Percentiles rank a stretch among this genome's conserved stretches.
Evolutionary conservation across 2,329 filamentous ascomycete genomes (phyloP).

Genomic region (Macroventuria anomochaeta): DNA sequence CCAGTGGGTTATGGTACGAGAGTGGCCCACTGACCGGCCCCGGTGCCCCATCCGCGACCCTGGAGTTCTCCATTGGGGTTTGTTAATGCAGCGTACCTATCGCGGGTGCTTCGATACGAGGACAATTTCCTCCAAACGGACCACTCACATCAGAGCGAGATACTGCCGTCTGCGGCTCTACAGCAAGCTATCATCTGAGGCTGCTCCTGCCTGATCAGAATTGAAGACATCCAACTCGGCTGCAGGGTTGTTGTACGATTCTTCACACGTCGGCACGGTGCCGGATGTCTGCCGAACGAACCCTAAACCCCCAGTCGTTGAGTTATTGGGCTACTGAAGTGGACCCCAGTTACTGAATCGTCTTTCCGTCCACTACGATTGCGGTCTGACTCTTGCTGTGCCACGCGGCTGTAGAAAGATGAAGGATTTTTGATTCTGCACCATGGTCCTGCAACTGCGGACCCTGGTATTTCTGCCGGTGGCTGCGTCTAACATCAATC

Average conservation of each 20-base stretch:
- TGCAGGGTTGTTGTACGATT: slow-evolving; percentile 3
- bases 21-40: slow-evolving; percentile 7
- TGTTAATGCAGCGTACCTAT: slow-evolving; percentile 1
- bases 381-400: slow-evolving; percentile 3
- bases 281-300: slow-evolving; percentile 10
- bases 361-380: background rate
- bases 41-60: slow-evolving; percentile 15
- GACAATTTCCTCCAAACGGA: slow-evolving; percentile 4
- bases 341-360: slow-evolving; percentile 1
- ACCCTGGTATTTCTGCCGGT: slow-evolving; percentile 6
- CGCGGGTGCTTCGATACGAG: slow-evolving; percentile 8
- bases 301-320: background rate
- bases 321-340: background rate
- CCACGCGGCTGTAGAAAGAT: background rate
- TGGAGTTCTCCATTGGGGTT: slow-evolving; percentile 14
- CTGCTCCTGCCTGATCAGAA: slow-evolving; percentile 7
- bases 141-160: slow-evolving; percentile 2
- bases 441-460: background rate
- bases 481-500: slow-evolving; percentile 3
- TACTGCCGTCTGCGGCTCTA: background rate
- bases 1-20: slow-evolving; percentile 6
- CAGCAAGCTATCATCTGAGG: background rate
- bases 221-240: background rate
- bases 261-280: slow-evolving; percentile 5
- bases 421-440: background rate